phyloP scores from a whole-genome alignment of 2,329 filamentous ascomycete species.

The Botrytis squamosa region DNA sequence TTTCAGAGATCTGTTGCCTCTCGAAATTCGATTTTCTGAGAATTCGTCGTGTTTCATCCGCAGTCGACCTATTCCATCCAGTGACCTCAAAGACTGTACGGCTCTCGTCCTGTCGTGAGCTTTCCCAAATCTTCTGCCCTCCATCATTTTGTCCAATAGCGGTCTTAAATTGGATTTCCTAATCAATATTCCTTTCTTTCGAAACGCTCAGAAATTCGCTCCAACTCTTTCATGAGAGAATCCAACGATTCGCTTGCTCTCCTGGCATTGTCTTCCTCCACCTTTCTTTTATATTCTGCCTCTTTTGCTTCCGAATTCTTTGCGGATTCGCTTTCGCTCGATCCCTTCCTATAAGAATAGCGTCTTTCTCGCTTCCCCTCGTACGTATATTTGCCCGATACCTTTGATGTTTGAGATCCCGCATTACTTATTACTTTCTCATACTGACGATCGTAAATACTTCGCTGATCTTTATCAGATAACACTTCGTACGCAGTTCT shows the following conservation, averaged over 20 bases:
- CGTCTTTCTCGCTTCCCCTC: slow-evolving; percentile 2
- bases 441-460: background rate
- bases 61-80: background rate
- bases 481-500: slow-evolving; percentile 8
- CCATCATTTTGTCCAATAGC: background rate
- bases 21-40: background rate
- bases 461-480: slow-evolving; percentile 3
- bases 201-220: slow-evolving; percentile 1
- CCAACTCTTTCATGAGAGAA: slow-evolving; percentile 12
- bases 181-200: slow-evolving; percentile 3
- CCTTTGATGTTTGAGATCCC: background rate
- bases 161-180: no score
- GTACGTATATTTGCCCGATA: background rate
- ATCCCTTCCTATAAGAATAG: background rate
- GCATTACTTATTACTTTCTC: background rate
- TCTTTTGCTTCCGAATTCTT: background rate
- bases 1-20: background rate
- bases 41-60: no score
- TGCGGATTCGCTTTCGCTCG: background rate
- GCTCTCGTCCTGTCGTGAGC: background rate
- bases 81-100: background rate
- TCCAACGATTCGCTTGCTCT: slow-evolving; percentile 5
- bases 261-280: background rate
- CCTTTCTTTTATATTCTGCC: background rate
- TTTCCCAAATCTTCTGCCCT: background rate